Base-by-base conservation (phyloP, 129 eudicot species). In the Cynara cardunculus region DNA sequence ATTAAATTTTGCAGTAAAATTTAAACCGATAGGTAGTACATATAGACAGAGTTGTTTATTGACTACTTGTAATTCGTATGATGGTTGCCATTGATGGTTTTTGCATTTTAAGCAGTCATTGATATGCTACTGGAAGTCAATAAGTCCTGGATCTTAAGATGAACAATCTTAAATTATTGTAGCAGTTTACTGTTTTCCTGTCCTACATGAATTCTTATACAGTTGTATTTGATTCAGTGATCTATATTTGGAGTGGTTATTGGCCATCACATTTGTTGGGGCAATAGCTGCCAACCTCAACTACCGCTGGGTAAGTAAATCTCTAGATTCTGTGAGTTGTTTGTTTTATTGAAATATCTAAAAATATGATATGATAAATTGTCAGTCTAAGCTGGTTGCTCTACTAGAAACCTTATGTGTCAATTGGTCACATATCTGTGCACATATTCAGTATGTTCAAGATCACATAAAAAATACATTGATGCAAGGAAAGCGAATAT, bases 241-340 rank as follows among this genome's bases (percentile, higher is more conserved):
- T 74, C 85, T 79, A 77, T 91, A 92, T 88, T 53, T 96, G 97
- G 98, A 92, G 78, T 96, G 96, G 99, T 22, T 96, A 82, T 91
- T 96, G 81, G 99, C 96, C 64, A 89, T 96, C 74, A 83, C 96
- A 16, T 93, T 84, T 84, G 87, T 88, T 78, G 98, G 98, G 62
- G 99, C 96, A 74, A 88, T 93, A 62, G 85, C 85, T 61, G 99
- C 99, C 71, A 92, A 97, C 16, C 89, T 96, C 12, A 96, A 96
- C 82, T 91, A 93, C 80, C 83, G 99, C 78, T 95, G 99, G 99
- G 99, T 92, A 83, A 30, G 89, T 74, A 14, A 73, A 41, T 3
- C 68, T 19, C 46, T 24, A 30, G 35, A 19, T 69, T 78, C 10
- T 27, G 53, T 24, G 2, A 26, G 3, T 71, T 67, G 75, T 22